phyloP scores from a whole-genome alignment of 257 asterid species.

The Solanum tacnaense region DNA sequence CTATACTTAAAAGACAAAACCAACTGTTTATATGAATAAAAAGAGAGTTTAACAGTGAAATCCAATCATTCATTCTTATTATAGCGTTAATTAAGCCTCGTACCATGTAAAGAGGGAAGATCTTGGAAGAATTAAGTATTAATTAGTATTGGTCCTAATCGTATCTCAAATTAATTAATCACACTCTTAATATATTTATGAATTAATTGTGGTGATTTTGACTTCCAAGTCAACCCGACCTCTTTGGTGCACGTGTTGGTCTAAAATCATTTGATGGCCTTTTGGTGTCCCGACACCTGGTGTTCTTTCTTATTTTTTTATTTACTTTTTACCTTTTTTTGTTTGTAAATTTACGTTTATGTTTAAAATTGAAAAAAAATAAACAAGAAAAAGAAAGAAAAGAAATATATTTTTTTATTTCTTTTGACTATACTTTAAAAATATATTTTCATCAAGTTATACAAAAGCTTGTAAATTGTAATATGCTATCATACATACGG shows the following conservation, averaged over 20 bases:
- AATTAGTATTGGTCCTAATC: background rate
- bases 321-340: background rate
- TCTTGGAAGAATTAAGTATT: background rate
- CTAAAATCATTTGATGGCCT: slow-evolving; percentile 10
- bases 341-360: background rate
- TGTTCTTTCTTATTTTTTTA: background rate
- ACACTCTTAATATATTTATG: background rate
- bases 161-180: background rate
- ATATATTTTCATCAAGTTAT: background rate
- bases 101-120: background rate
- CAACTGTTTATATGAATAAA: background rate
- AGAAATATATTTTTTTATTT: too few species aligned
- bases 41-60: background rate
- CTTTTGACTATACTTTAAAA: too few species aligned
- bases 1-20: background rate
- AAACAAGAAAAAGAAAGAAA: too few species aligned
- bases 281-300: slow-evolving; percentile 6
- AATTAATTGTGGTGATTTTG: background rate
- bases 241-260: slow-evolving; percentile 27
- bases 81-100: background rate
- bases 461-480: background rate
- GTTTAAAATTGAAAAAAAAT: too few species aligned
- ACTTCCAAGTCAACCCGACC: slow-evolving; percentile 21
- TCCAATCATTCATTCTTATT: background rate
- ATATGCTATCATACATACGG: too few species aligned